phyloP scores from a whole-genome alignment of 1,139 yeast genomes.

The Kluyveromyces sp. region DNA sequence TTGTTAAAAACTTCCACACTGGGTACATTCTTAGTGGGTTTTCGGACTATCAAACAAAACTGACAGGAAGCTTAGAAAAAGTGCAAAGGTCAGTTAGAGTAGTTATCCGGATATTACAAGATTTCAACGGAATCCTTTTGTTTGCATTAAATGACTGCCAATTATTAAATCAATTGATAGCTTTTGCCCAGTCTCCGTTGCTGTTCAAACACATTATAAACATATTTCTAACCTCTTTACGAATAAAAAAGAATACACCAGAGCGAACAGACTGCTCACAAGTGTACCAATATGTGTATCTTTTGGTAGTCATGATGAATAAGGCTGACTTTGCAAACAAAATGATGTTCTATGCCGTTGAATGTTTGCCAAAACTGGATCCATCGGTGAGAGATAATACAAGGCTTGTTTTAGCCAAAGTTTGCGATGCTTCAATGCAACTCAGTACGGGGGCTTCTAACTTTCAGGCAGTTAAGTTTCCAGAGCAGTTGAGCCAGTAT shows the following conservation, averaged over 20 bases:
- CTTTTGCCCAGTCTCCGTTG: slow-evolving; percentile 51
- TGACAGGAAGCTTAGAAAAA: slow-evolving; percentile 43
- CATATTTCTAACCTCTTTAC: not conserved
- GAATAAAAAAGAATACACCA: slow-evolving; percentile 1
- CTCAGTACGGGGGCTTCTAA: not conserved
- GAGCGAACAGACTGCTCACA: slow-evolving; percentile 1
- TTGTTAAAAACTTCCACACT: slow-evolving; percentile 57
- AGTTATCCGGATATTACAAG: slow-evolving; percentile 53
- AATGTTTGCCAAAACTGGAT: not conserved
- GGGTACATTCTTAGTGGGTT: slow-evolving; percentile 59
- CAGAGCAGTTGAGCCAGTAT: not conserved
- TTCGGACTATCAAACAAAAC: slow-evolving; percentile 44
- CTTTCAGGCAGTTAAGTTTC: not conserved
- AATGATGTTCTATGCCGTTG: not conserved
- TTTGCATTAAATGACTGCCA: slow-evolving; percentile 52
- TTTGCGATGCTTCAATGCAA: slow-evolving; percentile 1
- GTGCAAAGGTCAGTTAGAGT: slow-evolving; percentile 58
- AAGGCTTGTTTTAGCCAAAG: not conserved
- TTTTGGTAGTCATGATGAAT: slow-evolving; percentile 1
- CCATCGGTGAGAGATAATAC: not conserved
- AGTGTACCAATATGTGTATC: slow-evolving; percentile 1
- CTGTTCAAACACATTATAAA: slow-evolving; percentile 2
- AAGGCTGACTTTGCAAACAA: not conserved
- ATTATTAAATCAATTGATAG: slow-evolving; percentile 51
- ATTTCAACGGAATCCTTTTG: slow-evolving; percentile 71